phyloP scores from a whole-genome alignment of 2,329 filamentous ascomycete species.

The Epichloe aotearoae region DNA sequence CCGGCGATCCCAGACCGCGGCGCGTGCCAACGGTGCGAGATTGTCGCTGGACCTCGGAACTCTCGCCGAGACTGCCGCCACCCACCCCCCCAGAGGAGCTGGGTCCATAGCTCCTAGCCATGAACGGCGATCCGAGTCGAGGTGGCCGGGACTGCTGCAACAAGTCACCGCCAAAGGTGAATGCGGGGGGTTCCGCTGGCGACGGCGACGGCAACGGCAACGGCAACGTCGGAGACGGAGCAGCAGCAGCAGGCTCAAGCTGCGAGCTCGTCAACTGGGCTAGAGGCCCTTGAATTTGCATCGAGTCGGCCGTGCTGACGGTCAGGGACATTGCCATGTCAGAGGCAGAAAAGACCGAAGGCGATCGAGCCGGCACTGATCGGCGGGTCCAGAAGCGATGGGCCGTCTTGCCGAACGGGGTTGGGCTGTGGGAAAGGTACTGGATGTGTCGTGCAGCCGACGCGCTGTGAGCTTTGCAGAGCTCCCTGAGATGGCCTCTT shows the following conservation, averaged over 20 bases:
- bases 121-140: slow-evolving; percentile 41
- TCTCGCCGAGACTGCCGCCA: slow-evolving; percentile 23
- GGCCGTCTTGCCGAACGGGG: slow-evolving; percentile 40
- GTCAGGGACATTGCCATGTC: slow-evolving; percentile 52
- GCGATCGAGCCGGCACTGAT: slow-evolving; percentile 30
- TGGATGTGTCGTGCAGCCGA: slow-evolving; percentile 29
- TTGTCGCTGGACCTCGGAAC: slow-evolving; percentile 25
- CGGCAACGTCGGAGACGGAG: background rate
- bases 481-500: slow-evolving; percentile 45
- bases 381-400: slow-evolving; percentile 36
- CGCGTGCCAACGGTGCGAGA: slow-evolving; percentile 37
- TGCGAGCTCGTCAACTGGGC: slow-evolving; percentile 42
- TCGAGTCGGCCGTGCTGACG: slow-evolving; percentile 49
- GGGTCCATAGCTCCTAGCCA: slow-evolving; percentile 46
- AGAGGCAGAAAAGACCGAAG: slow-evolving; percentile 41
- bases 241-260: slow-evolving; percentile 3
- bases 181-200: slow-evolving; percentile 7
- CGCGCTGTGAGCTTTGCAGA: slow-evolving; percentile 44
- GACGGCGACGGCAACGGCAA: background rate
- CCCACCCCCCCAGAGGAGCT: slow-evolving; percentile 29
- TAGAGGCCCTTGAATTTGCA: slow-evolving; percentile 49
- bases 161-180: slow-evolving; percentile 10
- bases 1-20: slow-evolving; percentile 39
- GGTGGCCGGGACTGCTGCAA: slow-evolving; percentile 8
- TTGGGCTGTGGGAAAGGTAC: slow-evolving; percentile 39